Evolutionary conservation across 495 filamentous ascomycete species (phyloP), one percentile per base, ranked within the genome.

Genomic region (Penicillium herquei): DNA sequence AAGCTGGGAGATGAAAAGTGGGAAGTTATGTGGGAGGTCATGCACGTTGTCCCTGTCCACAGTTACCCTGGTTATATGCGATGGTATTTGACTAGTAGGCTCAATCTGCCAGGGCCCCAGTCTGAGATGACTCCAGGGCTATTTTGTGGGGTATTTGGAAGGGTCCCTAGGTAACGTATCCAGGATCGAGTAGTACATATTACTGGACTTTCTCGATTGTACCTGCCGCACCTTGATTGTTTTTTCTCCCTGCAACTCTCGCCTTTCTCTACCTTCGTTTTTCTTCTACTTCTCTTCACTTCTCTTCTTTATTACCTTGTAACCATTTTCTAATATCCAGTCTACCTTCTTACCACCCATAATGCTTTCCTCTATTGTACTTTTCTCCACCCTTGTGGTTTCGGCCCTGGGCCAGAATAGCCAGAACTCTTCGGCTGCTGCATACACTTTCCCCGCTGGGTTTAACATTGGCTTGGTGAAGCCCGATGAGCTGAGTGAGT

Each of bases 391-490:
- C 37, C 53, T 77, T n/a, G 64, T 62, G 16, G 65, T 64, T 32
- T 55, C 65, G 33, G 67, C 62, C 46, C 56, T 69, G 18, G 66
- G 56, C 32, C 48, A 49, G 26, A 68, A 68, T 49, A 4, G 21
- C 21, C 21, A 26, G 4, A 26, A 26, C 42, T 57, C 62, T 37
- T 55, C 55, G 49, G 6, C 45, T 30, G 30, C 34, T 59, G 65
- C 48, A 37, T 76, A 70, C 61, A 74, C 66, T 42, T 56, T 76
- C 39, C 75, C 75, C 32, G 40, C 58, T 11, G 70, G 67, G n/a
- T 78, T 76, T 58, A 66, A 77, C 56, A 53, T 75, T 43, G 66
- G 55, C 43, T 40, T 61, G 45, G 66, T 76, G 31, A 57, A 69
- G 16, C 30, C 52, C 7, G 45, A 61, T 14, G 56, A 64, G 9